These are phyloP conservation scores for Arachis hypogaea DNA, from an alignment of 306 rosid species.

Conservation along the genomic window DNA sequence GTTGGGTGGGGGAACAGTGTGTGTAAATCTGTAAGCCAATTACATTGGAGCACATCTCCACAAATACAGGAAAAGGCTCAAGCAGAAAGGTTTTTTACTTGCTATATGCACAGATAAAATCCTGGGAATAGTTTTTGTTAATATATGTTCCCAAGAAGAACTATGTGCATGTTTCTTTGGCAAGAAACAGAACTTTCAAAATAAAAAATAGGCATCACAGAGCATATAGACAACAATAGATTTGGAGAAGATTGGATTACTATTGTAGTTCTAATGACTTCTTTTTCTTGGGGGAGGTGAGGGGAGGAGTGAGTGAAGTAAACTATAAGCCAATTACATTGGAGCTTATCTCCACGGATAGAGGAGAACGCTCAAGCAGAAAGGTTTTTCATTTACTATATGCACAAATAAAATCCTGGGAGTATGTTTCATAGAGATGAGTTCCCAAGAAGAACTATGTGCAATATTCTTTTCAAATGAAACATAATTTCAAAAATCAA, in stretches of 20 bases:
- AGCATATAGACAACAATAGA: not conserved
- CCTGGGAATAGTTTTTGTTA: conserved; percentile 48
- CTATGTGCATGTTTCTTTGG: conserved; percentile 48
- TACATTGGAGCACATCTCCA: conserved; percentile 87
- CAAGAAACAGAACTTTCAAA: not conserved
- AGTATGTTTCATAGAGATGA: conserved; percentile 32
- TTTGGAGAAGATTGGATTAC: not conserved
- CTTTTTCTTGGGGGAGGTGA: too few relatives aligned
- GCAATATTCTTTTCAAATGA: conserved; percentile 19
- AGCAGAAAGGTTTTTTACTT: conserved; percentile 76
- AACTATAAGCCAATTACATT: conserved; percentile 74
- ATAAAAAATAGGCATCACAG: not conserved
- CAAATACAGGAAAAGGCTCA: conserved; percentile 64
- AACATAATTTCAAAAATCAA: not conserved
- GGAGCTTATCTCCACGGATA: conserved; percentile 70
- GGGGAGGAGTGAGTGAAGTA: not conserved
- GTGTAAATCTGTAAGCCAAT: conserved; percentile 52
- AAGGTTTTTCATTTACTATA: conserved; percentile 55
- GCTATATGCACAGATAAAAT: conserved; percentile 79
- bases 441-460: conserved; percentile 75
- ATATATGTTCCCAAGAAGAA: conserved; percentile 64
- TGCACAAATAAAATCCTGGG: conserved; percentile 83
- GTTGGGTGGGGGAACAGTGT: too few relatives aligned
- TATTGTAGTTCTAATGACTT: not conserved
- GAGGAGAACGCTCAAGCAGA: conserved; percentile 89